phyloP scores from a whole-genome alignment of 352 stramenopile genomes.

The Phytophthora sp. region DNA sequence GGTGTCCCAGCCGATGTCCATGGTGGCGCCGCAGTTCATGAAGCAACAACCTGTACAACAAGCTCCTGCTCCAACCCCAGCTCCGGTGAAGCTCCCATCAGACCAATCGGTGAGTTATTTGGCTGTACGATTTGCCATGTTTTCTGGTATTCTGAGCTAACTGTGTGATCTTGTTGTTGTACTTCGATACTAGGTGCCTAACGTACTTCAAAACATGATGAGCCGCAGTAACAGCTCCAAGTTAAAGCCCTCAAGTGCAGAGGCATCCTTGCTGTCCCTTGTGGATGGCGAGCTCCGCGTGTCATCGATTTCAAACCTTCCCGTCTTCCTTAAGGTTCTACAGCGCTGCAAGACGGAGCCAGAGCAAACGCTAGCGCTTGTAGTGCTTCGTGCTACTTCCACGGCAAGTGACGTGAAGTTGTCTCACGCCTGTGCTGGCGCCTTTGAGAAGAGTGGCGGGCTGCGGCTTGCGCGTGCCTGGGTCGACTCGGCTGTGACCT shows the following conservation, averaged over 20 bases:
- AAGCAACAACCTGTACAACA: slow-evolving; percentile 30
- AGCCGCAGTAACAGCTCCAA: slow-evolving; percentile 32
- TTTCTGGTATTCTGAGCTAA: slow-evolving; percentile 3
- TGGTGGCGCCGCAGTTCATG: slow-evolving; percentile 26
- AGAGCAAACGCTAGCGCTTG: slow-evolving; percentile 71
- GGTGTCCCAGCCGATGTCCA: slow-evolving; percentile 33
- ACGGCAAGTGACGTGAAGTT: slow-evolving; percentile 62
- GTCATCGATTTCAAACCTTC: slow-evolving; percentile 51
- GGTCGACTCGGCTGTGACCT: slow-evolving; percentile 80
- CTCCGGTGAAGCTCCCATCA: slow-evolving; percentile 25
- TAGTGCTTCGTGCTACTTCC: slow-evolving; percentile 73
- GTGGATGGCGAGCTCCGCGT: slow-evolving; percentile 66
- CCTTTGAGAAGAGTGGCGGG: slow-evolving; percentile 77
- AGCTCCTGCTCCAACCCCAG: slow-evolving; percentile 13
- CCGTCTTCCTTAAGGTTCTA: slow-evolving; percentile 68
- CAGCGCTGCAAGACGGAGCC: slow-evolving; percentile 68
- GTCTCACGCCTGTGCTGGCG: slow-evolving; percentile 54
- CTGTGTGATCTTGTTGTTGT: slow-evolving; percentile 3
- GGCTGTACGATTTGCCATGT: background rate
- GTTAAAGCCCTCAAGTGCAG: slow-evolving; percentile 40
- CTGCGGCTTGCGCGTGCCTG: slow-evolving; percentile 80
- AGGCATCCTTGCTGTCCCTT: slow-evolving; percentile 58
- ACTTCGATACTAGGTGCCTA: slow-evolving; percentile 31
- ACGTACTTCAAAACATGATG: slow-evolving; percentile 47
- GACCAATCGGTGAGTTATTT: slow-evolving; percentile 36